Conservation (phyloP, 2,329 filamentous ascomycete genomes). For the Penicillium janthinellum region DNA sequence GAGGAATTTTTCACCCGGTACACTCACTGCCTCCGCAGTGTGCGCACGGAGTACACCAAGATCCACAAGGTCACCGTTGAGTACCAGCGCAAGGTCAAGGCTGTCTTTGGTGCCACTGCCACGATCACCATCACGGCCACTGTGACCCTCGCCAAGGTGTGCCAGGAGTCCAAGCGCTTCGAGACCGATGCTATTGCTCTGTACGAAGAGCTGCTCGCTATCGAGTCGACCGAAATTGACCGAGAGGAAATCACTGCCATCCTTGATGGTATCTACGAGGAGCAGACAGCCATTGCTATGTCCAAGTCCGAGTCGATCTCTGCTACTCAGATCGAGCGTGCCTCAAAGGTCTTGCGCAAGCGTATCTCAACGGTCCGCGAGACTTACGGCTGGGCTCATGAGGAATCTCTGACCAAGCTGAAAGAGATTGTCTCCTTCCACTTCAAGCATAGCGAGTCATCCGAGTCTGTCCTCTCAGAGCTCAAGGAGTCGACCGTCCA, state of each 20-base stretch:
- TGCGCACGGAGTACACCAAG: constrained; percentile 32
- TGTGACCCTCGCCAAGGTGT: constrained; percentile 39
- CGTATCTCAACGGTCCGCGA: constrained; percentile 35
- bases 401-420: constrained; percentile 42
- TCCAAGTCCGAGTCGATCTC: constrained; percentile 30
- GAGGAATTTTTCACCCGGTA: constrained; percentile 40
- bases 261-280: constrained; percentile 43
- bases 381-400: constrained; percentile 43
- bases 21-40: constrained; percentile 38
- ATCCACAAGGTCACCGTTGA: constrained; percentile 40
- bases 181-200: constrained; percentile 39
- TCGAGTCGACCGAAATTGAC: constrained; percentile 36
- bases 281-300: constrained; percentile 33
- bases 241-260: constrained; percentile 36
- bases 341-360: constrained; percentile 34
- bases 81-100: constrained; percentile 38
- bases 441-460: constrained; percentile 35
- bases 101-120: constrained; percentile 37
- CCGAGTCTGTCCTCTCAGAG: constrained; percentile 33
- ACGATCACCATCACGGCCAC: constrained; percentile 43
- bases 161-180: constrained; percentile 41
- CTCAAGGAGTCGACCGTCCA: constrained; percentile 39
- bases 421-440: constrained; percentile 41
- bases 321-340: constrained; percentile 32
- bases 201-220: constrained; percentile 42